Conservation (phyloP, 208 protist species). For the Trypanosoma theileri region DNA sequence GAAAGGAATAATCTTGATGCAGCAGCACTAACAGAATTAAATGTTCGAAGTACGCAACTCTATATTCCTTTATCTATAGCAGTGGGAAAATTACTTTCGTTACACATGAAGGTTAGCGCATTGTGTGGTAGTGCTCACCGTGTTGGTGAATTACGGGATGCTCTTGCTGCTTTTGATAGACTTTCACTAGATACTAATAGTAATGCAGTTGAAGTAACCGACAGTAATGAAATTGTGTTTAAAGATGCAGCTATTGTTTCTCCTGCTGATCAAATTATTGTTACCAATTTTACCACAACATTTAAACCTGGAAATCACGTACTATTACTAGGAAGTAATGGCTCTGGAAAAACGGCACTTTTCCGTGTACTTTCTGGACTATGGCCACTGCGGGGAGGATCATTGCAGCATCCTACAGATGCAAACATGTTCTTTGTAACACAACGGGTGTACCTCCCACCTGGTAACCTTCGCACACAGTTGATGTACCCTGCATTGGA, state of each 20-base stretch:
- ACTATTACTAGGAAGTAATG: slow-evolving; percentile 88
- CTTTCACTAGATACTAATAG: slow-evolving; percentile 26
- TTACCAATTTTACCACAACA: slow-evolving; percentile 61
- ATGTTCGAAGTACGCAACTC: slow-evolving; percentile 65
- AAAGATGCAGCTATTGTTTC: slow-evolving; percentile 55
- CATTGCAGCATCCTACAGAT: slow-evolving; percentile 36
- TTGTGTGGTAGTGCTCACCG: slow-evolving; percentile 76
- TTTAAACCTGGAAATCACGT: slow-evolving; percentile 57
- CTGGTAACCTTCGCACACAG: slow-evolving; percentile 77
- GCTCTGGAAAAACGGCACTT: slow-evolving; percentile 88
- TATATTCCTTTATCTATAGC: slow-evolving; percentile 75
- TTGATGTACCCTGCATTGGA: slow-evolving; percentile 69
- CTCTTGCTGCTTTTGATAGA: slow-evolving; percentile 37
- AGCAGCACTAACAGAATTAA: slow-evolving; percentile 63
- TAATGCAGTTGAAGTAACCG: slow-evolving; percentile 16
- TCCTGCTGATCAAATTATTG: slow-evolving; percentile 39
- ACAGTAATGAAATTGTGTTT: slow-evolving; percentile 49
- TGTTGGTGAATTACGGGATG: slow-evolving; percentile 79
- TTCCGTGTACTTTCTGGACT: slow-evolving; percentile 64
- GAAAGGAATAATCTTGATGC: slow-evolving; percentile 32
- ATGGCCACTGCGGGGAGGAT: slow-evolving; percentile 69
- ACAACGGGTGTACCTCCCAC: slow-evolving; percentile 81
- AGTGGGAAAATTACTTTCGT: slow-evolving; percentile 71
- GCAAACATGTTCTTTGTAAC: slow-evolving; percentile 62
- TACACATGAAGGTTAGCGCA: slow-evolving; percentile 75